Percentiles rank a stretch among this genome's conserved stretches.
Conservation (phyloP, 805 yeast genomes). For the Cyberlindnera suaveolens region DNA sequence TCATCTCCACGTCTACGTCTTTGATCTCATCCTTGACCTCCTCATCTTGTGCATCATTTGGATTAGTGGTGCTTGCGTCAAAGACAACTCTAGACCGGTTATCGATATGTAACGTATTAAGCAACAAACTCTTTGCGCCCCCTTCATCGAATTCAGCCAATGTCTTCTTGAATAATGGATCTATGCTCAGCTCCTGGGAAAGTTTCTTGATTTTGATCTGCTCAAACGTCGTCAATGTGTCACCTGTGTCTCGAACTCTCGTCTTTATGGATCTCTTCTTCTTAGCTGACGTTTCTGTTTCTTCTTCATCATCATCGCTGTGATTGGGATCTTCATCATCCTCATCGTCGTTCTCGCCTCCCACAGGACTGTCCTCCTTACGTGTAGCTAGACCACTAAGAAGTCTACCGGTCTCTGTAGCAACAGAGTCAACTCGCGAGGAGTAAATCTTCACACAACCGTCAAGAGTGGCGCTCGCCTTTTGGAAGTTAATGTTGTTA, state of each 20-base stretch:
- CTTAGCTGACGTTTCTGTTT: conserved; percentile 17
- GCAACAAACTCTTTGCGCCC: conserved; percentile 64
- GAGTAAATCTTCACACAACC: conserved; percentile 93
- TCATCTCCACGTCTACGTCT: conserved; percentile 19
- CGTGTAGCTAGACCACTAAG: conserved; percentile 65
- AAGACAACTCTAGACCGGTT: conserved; percentile 51
- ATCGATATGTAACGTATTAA: conserved; percentile 57
- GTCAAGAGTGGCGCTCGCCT: conserved; percentile 86
- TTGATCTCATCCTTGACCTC: conserved; percentile 22
- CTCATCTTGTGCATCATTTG: conserved; percentile 7
- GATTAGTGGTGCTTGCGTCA: conserved; percentile 31
- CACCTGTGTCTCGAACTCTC: conserved; percentile 26
- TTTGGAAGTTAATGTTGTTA: conserved; percentile 75
- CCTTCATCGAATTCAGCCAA: conserved; percentile 79
- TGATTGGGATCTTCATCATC: conserved; percentile 21
- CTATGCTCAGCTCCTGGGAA: conserved; percentile 60
- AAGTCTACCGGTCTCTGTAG: conserved; percentile 81
- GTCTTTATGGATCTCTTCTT: conserved; percentile 23
- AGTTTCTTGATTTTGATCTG: conserved; percentile 45
- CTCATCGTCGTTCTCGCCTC: conserved; percentile 16
- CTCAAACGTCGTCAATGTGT: conserved; percentile 48
- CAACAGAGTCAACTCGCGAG: conserved; percentile 87
- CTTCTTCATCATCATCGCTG: conserved; percentile 16
- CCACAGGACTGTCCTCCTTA: conserved; percentile 21
- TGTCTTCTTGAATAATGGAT: conserved; percentile 71